Base-by-base conservation (phyloP, 2,329 filamentous ascomycete species). In the Cercospora zeina region DNA sequence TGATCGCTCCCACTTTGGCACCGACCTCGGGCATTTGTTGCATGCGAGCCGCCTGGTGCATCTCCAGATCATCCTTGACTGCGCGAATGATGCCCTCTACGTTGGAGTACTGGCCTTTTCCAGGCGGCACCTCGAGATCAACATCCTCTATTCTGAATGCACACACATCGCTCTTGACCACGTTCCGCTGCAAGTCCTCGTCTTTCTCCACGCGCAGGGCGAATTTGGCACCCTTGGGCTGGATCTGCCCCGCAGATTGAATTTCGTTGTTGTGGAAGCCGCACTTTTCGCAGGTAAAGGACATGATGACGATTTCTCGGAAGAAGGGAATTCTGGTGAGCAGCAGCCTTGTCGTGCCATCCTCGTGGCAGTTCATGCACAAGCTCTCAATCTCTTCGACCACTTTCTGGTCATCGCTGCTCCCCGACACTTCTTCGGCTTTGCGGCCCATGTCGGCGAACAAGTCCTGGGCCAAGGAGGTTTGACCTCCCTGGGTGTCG, bases 271-370 rank as follows among this genome's bases (percentile, higher is more conserved):
- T 96, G 68, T 89, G 87, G 78, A 93, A 89, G 74, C 87, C 82
- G 80, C 95, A 99, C 77, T 97, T 86, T 5, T 91, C 87, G 81
- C 95, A 99, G 68, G 86, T 85, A 77, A 99, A 99, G 65, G 93
- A 97, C 88, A 97, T 96, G 77, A 99, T 86, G 72, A 99, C 91
- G 66, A 99, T 88, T 77, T 99, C 93, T 79, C 92, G 91, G 82
- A 99, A 99, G 83, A 91, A 97, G 14, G 95, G 95, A 60, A 99
- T 97, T 67, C 87, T 87, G 14, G 96, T 96, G 59, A 99, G 86
- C 47, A 99, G 86, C 21, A 99, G 85, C 62, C 89, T 85, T 13
- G 95, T 99, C 1, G 81, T 85, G 71, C 95, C 95, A 67, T 83
- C 71, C 55, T 80, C 79, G 66, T 82, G 79, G 68, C 81, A 83